Evolutionary conservation across 139 green algal species (phyloP).

Genomic region (Zygnema cylindricum): DNA sequence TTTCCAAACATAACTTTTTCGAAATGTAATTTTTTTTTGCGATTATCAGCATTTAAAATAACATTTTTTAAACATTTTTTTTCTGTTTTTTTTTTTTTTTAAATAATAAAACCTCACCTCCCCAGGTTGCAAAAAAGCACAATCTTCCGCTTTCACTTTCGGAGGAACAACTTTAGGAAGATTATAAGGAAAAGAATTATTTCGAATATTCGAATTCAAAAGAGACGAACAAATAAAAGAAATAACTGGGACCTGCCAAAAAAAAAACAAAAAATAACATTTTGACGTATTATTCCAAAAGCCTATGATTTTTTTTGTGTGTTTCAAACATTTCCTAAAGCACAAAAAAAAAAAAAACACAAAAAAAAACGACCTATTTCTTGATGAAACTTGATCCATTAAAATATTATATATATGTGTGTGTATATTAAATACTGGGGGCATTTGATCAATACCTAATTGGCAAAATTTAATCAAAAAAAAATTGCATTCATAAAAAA

Average conservation of each 20-base stretch:
- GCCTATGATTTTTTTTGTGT: too few relatives aligned
- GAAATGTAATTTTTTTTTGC: neutral
- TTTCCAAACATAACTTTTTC: neutral
- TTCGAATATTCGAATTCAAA: neutral
- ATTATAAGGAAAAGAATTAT: neutral
- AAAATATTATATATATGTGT: neutral
- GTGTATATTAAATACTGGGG: neutral
- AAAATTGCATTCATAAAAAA: neutral
- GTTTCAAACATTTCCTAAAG: too few relatives aligned
- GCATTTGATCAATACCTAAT: neutral
- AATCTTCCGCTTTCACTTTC: neutral
- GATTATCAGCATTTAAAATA: neutral
- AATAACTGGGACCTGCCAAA: constrained; percentile 11
- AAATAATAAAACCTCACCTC: constrained; percentile 12
- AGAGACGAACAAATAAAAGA: constrained; percentile 8
- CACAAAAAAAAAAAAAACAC: too few relatives aligned
- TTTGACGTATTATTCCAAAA: too few relatives aligned
- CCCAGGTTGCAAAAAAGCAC: neutral
- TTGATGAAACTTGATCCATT: neutral
- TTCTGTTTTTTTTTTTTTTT: neutral
- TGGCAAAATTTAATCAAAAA: neutral
- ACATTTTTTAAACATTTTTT: too few relatives aligned
- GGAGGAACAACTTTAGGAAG: neutral
- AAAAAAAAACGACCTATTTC: too few relatives aligned
- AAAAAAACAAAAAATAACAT: neutral